A percentile compares a stretch with the other conserved stretches of the same genome.
phyloP scores from a whole-genome alignment of 1,284 basidiomycete genomes.

The Pyrrhoderma noxium region DNA sequence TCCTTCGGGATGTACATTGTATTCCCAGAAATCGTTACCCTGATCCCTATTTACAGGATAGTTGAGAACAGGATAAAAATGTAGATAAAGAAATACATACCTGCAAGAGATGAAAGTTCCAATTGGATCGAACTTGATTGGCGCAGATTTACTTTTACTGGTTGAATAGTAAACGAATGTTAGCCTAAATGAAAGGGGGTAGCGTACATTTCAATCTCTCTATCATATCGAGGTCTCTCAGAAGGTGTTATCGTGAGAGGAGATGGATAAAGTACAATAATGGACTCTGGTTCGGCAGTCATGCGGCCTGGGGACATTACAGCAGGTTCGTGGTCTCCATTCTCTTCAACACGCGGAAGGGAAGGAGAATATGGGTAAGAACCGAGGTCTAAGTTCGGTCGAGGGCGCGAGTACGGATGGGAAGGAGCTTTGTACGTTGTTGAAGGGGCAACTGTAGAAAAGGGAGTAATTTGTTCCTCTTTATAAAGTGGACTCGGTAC shows the following conservation, averaged over 20 bases:
- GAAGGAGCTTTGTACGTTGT: no score
- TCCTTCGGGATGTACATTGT: conserved; percentile 14
- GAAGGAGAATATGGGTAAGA: no score
- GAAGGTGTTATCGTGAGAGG: conserved; percentile 1
- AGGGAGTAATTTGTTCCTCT: no score
- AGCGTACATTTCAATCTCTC: conserved; percentile 2
- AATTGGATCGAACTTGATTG: conserved; percentile 5
- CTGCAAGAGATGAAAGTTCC: conserved; percentile 1
- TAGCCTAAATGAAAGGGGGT: background rate
- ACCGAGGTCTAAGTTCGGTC: no score
- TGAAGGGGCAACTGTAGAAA: no score
- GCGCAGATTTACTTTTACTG: background rate
- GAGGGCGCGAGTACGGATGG: no score
- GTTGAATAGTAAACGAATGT: background rate
- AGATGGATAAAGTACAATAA: background rate
- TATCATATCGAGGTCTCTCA: background rate
- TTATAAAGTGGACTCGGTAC: no score
- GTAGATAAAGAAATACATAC: background rate
- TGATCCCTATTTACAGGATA: no score
- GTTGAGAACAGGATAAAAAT: no score
- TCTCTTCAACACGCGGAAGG: no score
- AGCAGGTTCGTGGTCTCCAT: no score
- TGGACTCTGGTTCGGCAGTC: background rate
- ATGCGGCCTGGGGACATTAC: no score
- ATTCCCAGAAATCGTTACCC: conserved; percentile 1